Evolutionary conservation across 2,329 filamentous ascomycete genomes (phyloP), one percentile per base, ranked within the genome.

Genomic region (Exophiala phaeomuriformis): DNA sequence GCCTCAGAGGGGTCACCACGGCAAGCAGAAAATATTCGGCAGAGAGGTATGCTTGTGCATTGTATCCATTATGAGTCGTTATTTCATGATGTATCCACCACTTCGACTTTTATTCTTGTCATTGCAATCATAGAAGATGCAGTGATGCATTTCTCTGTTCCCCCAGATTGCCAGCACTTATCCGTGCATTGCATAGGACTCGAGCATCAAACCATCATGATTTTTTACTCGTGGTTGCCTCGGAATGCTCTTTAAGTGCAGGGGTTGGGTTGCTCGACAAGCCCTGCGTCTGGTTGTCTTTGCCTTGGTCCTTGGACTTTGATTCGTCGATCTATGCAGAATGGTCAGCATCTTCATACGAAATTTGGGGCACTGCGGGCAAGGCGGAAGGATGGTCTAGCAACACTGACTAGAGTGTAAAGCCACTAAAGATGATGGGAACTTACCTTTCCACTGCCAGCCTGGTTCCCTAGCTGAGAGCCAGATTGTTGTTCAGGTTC

Each of bases 401-500:
- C 6, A n/a, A 12, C 9, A 9, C 10, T 12, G 10, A 12, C 36
- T 5, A 12, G 36, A 5, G 36, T 9, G 36, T 5, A n/a, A 5
- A n/a, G 36, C 5, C 36, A n/a, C 4, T 12, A 27, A 9, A 41
- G 3, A 4, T 3, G 19, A 41, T 27, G 9, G 27, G 10, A 9
- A 2, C 42, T 4, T 47, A 57, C 54, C 50, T 63, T 63, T 48
- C 58, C 59, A 27, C 66, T 50, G 77, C 70, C 69, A 82, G 78
- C 45, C 71, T 69, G 59, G 1, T 78, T 66, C 5, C 79, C 80
- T 59, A 80, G 72, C 73, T 93, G 88, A 51, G 75, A 71, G 55
- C 80, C 83, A 36, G 76, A 73, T 71, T 88, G 86, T 61, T 69
- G 67, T 73, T 87, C 82, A 30, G 87, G 86, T 49, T 83, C 74